phyloP scores from a whole-genome alignment of 148 eudicot species.

The Polygonum aviculare region DNA sequence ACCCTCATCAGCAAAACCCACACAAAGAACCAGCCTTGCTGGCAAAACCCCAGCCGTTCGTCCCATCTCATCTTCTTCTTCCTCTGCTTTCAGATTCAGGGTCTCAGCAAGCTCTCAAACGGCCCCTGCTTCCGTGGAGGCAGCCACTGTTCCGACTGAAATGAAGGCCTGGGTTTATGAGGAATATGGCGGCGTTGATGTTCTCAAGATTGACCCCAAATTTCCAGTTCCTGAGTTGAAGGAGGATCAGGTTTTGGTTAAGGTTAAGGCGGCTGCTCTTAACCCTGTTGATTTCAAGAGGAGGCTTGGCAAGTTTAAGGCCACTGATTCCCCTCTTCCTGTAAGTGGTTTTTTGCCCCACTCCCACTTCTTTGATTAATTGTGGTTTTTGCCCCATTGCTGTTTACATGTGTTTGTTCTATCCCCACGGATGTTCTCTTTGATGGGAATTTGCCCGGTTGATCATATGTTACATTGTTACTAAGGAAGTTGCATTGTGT shows the following conservation, averaged over 20 bases:
- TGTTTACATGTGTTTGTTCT: background rate
- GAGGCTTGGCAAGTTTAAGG: slow-evolving; percentile 75
- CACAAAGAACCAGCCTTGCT: background rate
- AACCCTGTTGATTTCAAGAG: slow-evolving; percentile 93
- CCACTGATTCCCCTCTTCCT: slow-evolving; percentile 89
- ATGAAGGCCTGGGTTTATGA: slow-evolving; percentile 93
- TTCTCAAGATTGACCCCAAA: slow-evolving; percentile 45
- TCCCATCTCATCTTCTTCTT: slow-evolving; percentile 6
- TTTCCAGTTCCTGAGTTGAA: slow-evolving; percentile 61
- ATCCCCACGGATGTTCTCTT: background rate
- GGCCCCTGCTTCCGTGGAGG: slow-evolving; percentile 31
- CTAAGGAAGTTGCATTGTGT: too few relatives aligned
- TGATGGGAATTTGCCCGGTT: background rate
- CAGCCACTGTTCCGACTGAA: slow-evolving; percentile 31
- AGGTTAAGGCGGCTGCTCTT: slow-evolving; percentile 80
- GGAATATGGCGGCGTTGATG: slow-evolving; percentile 85
- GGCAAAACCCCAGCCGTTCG: background rate
- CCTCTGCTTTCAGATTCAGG: slow-evolving; percentile 18
- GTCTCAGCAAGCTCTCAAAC: slow-evolving; percentile 45
- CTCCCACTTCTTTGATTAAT: background rate
- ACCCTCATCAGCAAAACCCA: slow-evolving; percentile 8
- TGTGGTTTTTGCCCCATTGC: background rate
- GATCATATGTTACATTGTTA: too few relatives aligned
- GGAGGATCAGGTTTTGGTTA: slow-evolving; percentile 77
- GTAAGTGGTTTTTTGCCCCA: slow-evolving; percentile 22